Base-by-base conservation (phyloP, 129 eudicot genomes). In the Pseudognaphalium luteoalbum region DNA sequence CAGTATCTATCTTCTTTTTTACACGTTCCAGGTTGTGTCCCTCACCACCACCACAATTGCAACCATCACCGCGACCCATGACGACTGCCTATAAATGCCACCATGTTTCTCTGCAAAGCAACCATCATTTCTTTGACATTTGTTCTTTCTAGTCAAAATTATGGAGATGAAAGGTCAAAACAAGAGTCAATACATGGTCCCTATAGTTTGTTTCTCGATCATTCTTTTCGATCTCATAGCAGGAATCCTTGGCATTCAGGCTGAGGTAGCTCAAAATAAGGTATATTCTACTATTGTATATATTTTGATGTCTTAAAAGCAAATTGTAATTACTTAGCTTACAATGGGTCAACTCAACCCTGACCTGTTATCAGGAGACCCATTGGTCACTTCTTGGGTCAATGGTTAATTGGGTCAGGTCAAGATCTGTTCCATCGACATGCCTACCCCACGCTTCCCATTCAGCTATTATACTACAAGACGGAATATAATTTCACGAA, bases 221-320 rank as follows among this genome's bases (percentile, higher is more conserved):
- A 73, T 90, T 22, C 65, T 86, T 34, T 12, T 92, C 83, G 98
- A 90, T 61, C 79, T 88, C 25, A 68, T 74, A 1, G 98, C 98
- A 0, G 98, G 95, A n/a, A 85, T 92, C 28, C 96, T 92, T 9
- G 92, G 96, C 39, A 90, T 92, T 68, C 82, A 90, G 76, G 96
- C 96, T 4, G 89, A 92, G 78, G 77, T 88, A 35, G 89, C 94
- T 59, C 92, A 92, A 69, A 90, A 92, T 83, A 86, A 86, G 93
- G 97, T 91, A 70, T 14, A 8, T 15, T 64, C 8, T n/a, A 2
- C 34, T 25, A 5, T 5, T 57, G 1, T 32, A n/a, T n/a, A n/a
- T n/a, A 15, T 73, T 10, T 44, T 3, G 14, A 19, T 28, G 62
- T 57, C 62, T 6, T 9, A 57, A 21, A 59, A 21, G 32, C 21